A percentile compares a stretch with the other conserved stretches of the same genome.
Evolutionary conservation across 441 rosid species (phyloP).

Genomic region (Aquilaria agallochum): DNA sequence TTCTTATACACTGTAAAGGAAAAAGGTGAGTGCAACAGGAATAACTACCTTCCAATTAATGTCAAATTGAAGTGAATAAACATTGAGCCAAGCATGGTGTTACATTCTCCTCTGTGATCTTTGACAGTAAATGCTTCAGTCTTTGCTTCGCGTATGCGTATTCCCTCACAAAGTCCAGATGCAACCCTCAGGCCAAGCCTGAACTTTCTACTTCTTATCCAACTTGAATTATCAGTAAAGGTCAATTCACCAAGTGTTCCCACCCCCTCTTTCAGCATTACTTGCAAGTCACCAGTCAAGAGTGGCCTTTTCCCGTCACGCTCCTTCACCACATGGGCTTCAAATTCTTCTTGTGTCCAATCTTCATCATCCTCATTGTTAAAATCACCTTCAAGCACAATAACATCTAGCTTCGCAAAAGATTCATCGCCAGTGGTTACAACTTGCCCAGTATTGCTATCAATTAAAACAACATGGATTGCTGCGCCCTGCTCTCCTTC

Average conservation of each 20-base stretch:
- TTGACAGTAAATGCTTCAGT: constrained; percentile 97
- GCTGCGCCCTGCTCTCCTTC: constrained; percentile 99
- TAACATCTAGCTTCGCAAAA: constrained; percentile 66
- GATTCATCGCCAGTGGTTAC: constrained; percentile 85
- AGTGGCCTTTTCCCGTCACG: constrained; percentile 99
- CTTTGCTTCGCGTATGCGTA: constrained; percentile 92
- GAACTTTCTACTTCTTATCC: constrained; percentile 98
- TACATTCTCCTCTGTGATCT: constrained; percentile 99
- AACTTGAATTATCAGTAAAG: constrained; percentile 97
- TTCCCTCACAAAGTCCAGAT: constrained; percentile 70
- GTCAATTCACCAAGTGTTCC: constrained; percentile 91
- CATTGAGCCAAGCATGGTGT: constrained; percentile 16
- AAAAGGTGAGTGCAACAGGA: constrained; percentile 2
- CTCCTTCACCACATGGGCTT: constrained; percentile 92
- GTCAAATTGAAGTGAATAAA: constrained; percentile 4
- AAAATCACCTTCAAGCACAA: constrained; percentile 98
- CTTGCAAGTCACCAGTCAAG: constrained; percentile 82
- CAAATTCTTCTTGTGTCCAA: constrained; percentile 94
- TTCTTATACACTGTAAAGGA: constrained; percentile 86
- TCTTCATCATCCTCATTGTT: constrained; percentile 90
- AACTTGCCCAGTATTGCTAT: constrained; percentile 62
- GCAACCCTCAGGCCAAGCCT: constrained; percentile 88
- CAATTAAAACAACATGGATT: constrained; percentile 79
- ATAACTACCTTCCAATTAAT: neutral
- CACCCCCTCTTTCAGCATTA: constrained; percentile 93